Conservation (phyloP, 225 moss, liverwort and hornwort genomes). For the Antitrichia curtipendula region DNA sequence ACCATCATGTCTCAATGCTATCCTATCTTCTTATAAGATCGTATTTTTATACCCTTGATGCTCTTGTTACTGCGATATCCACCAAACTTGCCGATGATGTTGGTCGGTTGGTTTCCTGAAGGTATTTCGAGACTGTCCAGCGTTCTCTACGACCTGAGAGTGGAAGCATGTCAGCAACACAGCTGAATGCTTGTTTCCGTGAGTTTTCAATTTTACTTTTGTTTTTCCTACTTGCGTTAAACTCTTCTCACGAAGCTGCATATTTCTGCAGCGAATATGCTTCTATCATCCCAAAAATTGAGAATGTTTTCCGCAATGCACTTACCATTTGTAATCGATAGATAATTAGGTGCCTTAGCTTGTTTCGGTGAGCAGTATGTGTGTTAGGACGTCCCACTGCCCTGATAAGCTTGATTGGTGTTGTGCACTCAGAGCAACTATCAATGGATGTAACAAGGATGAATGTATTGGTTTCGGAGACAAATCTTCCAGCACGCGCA, state of each 20-base stretch:
- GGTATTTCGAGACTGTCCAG: conserved; percentile 67
- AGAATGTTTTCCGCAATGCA: neutral
- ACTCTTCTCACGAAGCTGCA: neutral
- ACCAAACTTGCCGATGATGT: neutral
- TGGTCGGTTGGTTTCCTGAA: conserved; percentile 8
- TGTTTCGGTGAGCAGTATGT: neutral
- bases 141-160: conserved; percentile 47
- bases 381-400: neutral
- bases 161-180: conserved; percentile 47
- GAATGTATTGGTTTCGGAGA: conserved; percentile 47
- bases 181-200: conserved; percentile 70
- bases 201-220: neutral
- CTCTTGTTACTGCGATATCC: neutral
- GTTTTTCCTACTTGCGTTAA: neutral
- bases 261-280: neutral
- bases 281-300: neutral
- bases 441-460: conserved; percentile 60
- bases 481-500: conserved; percentile 47
- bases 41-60: neutral
- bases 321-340: neutral
- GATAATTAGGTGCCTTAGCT: neutral
- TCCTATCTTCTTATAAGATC: neutral
- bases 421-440: conserved; percentile 40
- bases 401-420: neutral
- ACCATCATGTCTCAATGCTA: neutral